These are phyloP conservation scores for Neoboletus brunneissimus DNA, from an alignment of 768 basidiomycete genomes.

Conservation along the genomic window DNA sequence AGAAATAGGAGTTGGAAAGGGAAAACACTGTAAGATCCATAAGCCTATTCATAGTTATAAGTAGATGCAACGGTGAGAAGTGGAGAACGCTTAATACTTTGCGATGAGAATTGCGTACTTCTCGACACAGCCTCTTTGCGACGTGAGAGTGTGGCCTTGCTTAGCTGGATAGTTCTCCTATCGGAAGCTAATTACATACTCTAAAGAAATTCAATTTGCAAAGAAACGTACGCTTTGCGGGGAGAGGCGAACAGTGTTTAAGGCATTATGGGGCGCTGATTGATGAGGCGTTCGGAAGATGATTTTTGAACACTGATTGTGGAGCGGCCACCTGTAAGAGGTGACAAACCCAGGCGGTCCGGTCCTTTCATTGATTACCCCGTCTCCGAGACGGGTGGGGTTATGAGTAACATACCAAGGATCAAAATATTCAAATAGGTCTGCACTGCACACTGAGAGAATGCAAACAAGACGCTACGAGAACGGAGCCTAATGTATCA, in stretches of 20 bases:
- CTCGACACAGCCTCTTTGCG: not conserved
- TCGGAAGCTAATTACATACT: not conserved
- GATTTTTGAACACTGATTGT: not conserved
- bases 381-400: not conserved
- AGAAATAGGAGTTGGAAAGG: not conserved
- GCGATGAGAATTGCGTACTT: not conserved
- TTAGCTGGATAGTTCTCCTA: not conserved
- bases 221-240: not conserved
- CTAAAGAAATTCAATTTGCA: not conserved
- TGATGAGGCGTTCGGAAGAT: not conserved
- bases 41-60: constrained; percentile 3
- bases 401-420: not conserved
- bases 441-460: not conserved
- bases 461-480: not conserved
- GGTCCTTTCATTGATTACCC: not conserved
- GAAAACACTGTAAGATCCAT: not conserved
- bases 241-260: not conserved
- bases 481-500: not conserved
- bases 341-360: not conserved
- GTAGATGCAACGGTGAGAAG: not conserved
- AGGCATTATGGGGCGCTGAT: not conserved
- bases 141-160: not conserved
- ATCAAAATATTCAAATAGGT: not conserved
- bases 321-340: not conserved
- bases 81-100: not conserved